Conservation (phyloP, 345 rosid genomes). For the Orychophragmus violaceus region DNA sequence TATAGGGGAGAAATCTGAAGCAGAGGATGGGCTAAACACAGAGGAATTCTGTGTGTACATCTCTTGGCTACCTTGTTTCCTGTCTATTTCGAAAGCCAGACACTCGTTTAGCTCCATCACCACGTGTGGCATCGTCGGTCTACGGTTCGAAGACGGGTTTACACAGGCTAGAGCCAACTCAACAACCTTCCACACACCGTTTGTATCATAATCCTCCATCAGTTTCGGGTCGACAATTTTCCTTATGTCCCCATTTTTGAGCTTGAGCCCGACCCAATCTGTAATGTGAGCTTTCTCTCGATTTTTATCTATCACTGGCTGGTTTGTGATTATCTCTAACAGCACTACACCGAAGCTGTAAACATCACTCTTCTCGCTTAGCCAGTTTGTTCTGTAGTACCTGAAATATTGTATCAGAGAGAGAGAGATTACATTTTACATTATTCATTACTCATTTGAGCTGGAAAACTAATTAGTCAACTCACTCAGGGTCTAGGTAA, state of each 20-base stretch:
- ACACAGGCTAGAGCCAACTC: constrained; percentile 44
- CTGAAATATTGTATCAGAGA: too few relatives aligned
- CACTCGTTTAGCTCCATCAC: constrained; percentile 38
- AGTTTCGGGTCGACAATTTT: constrained; percentile 42
- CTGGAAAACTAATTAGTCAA: not conserved
- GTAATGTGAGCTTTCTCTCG: constrained; percentile 27
- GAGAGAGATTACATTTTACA: too few relatives aligned
- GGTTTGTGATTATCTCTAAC: constrained; percentile 45
- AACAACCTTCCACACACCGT: constrained; percentile 40
- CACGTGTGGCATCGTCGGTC: constrained; percentile 40
- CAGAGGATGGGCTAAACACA: not conserved
- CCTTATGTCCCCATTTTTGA: constrained; percentile 41
- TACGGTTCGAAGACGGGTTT: constrained; percentile 5
- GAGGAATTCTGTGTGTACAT: not conserved
- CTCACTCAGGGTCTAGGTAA: constrained; percentile 61
- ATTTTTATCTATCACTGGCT: constrained; percentile 29
- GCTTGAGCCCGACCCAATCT: constrained; percentile 35
- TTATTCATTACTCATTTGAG: not conserved
- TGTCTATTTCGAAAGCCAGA: constrained; percentile 5
- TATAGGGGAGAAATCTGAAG: constrained; percentile 4
- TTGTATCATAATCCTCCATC: constrained; percentile 25
- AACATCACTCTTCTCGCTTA: constrained; percentile 49
- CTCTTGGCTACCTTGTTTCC: constrained; percentile 13
- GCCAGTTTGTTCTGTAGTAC: constrained; percentile 20
- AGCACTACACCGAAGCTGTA: constrained; percentile 52